Evolutionary conservation across 2,329 filamentous ascomycete genomes (phyloP).

Genomic region (Cercospora brassicicola): DNA sequence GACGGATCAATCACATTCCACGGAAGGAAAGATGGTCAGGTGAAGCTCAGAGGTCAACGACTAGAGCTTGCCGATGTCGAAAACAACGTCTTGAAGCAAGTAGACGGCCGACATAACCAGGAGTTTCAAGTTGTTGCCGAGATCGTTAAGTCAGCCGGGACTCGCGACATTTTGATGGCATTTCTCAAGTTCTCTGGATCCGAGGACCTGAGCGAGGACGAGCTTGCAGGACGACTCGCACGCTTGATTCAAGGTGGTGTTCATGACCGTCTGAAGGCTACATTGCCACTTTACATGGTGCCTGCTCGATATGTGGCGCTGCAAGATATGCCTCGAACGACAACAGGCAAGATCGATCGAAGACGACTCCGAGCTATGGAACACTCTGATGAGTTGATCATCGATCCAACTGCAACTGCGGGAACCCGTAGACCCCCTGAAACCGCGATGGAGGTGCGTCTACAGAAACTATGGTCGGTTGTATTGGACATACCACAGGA

Average conservation of each 20-base stretch:
- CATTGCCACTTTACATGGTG: conserved; percentile 69
- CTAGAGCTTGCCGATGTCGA: conserved; percentile 60
- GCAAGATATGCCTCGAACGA: conserved; percentile 64
- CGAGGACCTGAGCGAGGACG: not conserved
- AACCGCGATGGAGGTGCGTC: conserved; percentile 1
- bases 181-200: conserved; percentile 1
- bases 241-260: conserved; percentile 39
- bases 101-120: not conserved
- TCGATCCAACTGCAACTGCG: not conserved
- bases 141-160: not conserved
- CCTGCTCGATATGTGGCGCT: conserved; percentile 70
- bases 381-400: not conserved
- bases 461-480: conserved; percentile 23
- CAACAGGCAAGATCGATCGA: conserved; percentile 70
- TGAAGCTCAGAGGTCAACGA: conserved; percentile 66
- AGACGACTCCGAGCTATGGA: conserved; percentile 18
- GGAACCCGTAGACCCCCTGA: not conserved
- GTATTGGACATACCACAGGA: conserved; percentile 22
- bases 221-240: not conserved
- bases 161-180: not conserved
- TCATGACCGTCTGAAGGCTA: not conserved
- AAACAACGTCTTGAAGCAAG: conserved; percentile 33
- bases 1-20: conserved; percentile 47
- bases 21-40: conserved; percentile 61
- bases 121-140: not conserved